Evolutionary conservation across 2,329 filamentous ascomycete genomes (phyloP), one percentile per base, ranked within the genome.

Genomic region (Aspergillus sergii): DNA sequence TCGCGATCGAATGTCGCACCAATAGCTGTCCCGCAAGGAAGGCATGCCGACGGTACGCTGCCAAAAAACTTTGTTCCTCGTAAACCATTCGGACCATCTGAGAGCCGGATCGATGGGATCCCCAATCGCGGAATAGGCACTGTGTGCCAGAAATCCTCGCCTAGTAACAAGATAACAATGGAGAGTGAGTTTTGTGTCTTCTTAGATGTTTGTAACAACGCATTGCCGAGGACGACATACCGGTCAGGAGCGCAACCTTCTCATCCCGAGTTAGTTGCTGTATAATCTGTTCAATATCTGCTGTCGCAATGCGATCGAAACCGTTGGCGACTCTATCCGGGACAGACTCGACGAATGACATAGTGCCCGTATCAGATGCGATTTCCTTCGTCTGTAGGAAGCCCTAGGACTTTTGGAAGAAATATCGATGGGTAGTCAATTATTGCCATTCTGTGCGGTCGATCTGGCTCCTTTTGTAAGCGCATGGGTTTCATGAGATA

Each of bases 1-100:
- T 88, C 83, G 56, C 86, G 84, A 72, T 94, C 91, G 89, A 90
- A 94, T 39, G 91, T 92, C 39, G 91, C 89, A 4, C 90, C 91
- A 48, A 94, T 83, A 0, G 89, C 92, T 62, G 92, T 88, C 59
- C 90, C 91, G 68, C 91, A 94, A 6, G 91, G 91, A 66, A 94
- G 91, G 53, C 92, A 84, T 21, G 91, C 91, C 50, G 91, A 91
- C 81, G 91, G 72, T 14, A 73, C 88, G 28, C 88, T 88, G 45
- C 88, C 88, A 54, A 90, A 89, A 73, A 90, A 91, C 28, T 87
- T 85, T 2, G 86, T 87, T 11, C 89, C 89, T 30, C 89, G 85
- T 54, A 88, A 87, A 34, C 89, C 89, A 74, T 91, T 91, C 0
- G 89, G 89, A 0, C 89, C 89, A 75, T 91, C 89, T 19, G 86